Base-by-base conservation (phyloP, 331 rosid genomes). In the Arachis monticola region DNA sequence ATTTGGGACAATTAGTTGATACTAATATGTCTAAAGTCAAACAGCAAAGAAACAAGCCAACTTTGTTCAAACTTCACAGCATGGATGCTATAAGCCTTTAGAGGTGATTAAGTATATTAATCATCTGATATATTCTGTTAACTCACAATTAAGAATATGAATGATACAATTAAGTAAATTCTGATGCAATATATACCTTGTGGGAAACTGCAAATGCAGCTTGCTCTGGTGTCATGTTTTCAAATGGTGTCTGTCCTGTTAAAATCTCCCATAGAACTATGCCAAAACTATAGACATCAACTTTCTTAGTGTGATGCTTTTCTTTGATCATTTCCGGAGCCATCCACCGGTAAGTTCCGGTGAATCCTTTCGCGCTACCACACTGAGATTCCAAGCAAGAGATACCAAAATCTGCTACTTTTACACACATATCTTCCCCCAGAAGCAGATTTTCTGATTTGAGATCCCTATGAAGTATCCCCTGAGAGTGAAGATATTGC, bases 271-370 rank as follows among this genome's bases (percentile, higher is more conserved):
- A 94, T 1, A 94, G 85, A 74, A 94, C 99, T 17, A 94, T 92
- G 67, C 92, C 99, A 47, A 94, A 94, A 84, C 99, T 94, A 80
- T 94, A 94, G 73, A 92, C 97, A 82, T 94, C 99, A 35, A 92
- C 97, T 78, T 94, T 94, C 82, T 92, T 94, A 0, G 97, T 90
- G 69, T 94, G 99, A 46, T 85, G 96, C 73, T 94, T 94, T 84
- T 90, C 99, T 86, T 88, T 88, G 82, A 94, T 94, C 93, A 94
- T 92, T 80, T 94, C 99, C 0, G 99, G 99, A 2, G 99, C 99
- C 99, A 94, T 94, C 99, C 99, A 95, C 7, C 99, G 92, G 77
- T 95, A 95, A 0, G 99, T 95, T 41, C 99, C 97, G 0, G 97
- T 95, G 70, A 95, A 92, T 56, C 97, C 99, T 85, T 89, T 95